These are phyloP conservation scores for Aspergillus fumigatus DNA, from an alignment of 2,329 filamentous ascomycete genomes.

Conservation along the genomic window DNA sequence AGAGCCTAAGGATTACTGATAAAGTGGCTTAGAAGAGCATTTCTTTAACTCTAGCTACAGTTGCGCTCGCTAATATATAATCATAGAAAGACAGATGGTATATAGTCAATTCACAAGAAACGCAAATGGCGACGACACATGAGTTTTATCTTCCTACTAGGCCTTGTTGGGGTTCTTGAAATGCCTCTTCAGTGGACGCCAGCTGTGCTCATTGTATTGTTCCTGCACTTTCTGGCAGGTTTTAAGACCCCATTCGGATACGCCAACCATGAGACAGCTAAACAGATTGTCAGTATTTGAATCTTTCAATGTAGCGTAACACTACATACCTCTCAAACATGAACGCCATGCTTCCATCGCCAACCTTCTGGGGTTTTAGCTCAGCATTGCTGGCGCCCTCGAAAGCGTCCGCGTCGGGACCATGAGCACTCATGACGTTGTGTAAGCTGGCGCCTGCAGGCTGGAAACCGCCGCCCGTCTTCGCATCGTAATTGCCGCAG, in stretches of 20 bases:
- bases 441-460: slow-evolving; percentile 61
- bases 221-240: slow-evolving; percentile 67
- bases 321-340: slow-evolving; percentile 55
- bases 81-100: background rate
- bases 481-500: slow-evolving; percentile 56
- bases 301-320: background rate
- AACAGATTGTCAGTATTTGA: slow-evolving; percentile 35
- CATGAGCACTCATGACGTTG: slow-evolving; percentile 68
- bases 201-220: slow-evolving; percentile 76
- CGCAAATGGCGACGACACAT: background rate
- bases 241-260: slow-evolving; percentile 68
- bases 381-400: slow-evolving; percentile 51
- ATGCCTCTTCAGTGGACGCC: slow-evolving; percentile 63
- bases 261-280: slow-evolving; percentile 63
- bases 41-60: background rate
- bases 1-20: background rate
- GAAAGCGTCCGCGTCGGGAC: slow-evolving; percentile 54
- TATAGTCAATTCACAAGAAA: background rate
- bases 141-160: background rate
- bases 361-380: slow-evolving; percentile 53
- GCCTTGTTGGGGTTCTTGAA: slow-evolving; percentile 51
- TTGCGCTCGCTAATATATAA: background rate
- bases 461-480: slow-evolving; percentile 54
- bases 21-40: background rate
- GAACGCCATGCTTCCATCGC: slow-evolving; percentile 59